Base-by-base conservation (phyloP, 164 flowering plant genomes). In the Chloranthus sessilifolius region DNA sequence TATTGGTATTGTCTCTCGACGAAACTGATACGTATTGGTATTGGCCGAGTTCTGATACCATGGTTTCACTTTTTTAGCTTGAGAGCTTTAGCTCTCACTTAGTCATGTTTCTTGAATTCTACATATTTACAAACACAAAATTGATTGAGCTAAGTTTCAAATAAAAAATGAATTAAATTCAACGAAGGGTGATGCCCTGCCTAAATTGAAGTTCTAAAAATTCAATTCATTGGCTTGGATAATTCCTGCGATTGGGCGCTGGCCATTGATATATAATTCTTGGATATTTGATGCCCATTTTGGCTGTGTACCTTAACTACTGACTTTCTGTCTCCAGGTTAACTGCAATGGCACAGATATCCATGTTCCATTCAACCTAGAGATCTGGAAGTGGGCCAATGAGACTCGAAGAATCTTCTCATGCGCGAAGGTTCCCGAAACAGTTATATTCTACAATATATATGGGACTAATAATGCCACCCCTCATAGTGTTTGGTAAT, bases 401-500 rank as follows among this genome's bases (percentile, higher is more conserved):
- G 81, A 87, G 63, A 94, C 99, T 25, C 77, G 63, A 24, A 59
- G 69, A 43, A 21, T 89, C 23, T 41, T 87, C 8, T 65, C 80
- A 47, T 29, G 49, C 55, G 99, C 99, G 3, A 73, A 83, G 68
- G 66, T 94, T 64, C 99, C 99, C 8, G 22, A 80, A n/a, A 26
- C 56, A 42, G 89, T 89, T 38, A 89, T 89, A 69, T 94, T 94
- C 63, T 94, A 80, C 77, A 94, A 94, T 54, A 85, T 94, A 43
- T 94, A 87, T 66, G 99, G 86, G 52, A 83, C 50, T 16, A 63
- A 63, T 65, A 68, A 74, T 58, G 83, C 82, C 46, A 94, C 99
- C 7, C 94, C 99, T 46, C 96, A 87, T 48, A 87, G 73, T 73
- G 80, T 87, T 48, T 81, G 99, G 99, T 94, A 94, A 61, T 66